phyloP scores from a whole-genome alignment of 106 monocot species.

The Triglochin maritima region DNA sequence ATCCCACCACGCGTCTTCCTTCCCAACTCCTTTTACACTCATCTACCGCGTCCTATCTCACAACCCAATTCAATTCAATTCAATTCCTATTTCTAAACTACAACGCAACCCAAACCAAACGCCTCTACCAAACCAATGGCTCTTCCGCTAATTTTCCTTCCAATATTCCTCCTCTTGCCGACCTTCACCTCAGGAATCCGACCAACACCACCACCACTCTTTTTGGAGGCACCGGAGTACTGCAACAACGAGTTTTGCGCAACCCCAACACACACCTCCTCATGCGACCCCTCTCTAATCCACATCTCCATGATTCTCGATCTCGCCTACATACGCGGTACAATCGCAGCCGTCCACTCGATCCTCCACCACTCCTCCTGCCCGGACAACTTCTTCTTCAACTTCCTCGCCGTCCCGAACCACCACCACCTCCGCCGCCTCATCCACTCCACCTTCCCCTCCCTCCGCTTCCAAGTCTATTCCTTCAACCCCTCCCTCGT shows the following conservation, averaged over 20 bases:
- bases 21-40: no score
- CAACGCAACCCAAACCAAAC: no score
- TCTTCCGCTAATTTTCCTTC: no score
- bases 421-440: neutral
- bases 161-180: no score
- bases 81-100: no score
- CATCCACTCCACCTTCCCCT: constrained; percentile 3
- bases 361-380: constrained; percentile 5
- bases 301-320: constrained; percentile 83
- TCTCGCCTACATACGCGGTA: constrained; percentile 63
- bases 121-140: no score
- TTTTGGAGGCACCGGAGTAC: constrained; percentile 1
- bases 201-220: neutral
- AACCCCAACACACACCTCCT: constrained; percentile 3
- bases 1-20: no score
- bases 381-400: constrained; percentile 12
- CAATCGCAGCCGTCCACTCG: constrained; percentile 28
- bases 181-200: no score
- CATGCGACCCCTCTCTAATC: constrained; percentile 16
- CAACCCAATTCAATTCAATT: no score
- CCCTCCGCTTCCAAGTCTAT: constrained; percentile 9
- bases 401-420: constrained; percentile 5
- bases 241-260: neutral
- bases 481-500: constrained; percentile 3
- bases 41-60: no score